These are phyloP conservation scores for Leccinum longicurvipes DNA, from an alignment of 768 basidiomycete species.

Conservation along the genomic window DNA sequence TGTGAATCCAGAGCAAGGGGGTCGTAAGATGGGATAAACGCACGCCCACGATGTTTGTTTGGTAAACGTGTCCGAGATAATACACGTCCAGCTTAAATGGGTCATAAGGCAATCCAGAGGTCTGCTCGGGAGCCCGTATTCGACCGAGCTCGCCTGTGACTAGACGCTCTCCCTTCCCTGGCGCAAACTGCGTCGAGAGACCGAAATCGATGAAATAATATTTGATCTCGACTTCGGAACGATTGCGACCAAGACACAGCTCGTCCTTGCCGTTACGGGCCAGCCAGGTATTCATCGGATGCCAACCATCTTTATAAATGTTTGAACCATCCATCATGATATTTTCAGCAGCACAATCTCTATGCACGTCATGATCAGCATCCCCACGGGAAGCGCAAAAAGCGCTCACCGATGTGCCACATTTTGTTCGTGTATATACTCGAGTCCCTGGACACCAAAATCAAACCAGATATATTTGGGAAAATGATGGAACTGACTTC, in stretches of 20 bases:
- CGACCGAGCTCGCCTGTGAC: slow-evolving; percentile 9
- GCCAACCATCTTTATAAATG: slow-evolving; percentile 28
- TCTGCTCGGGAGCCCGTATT: slow-evolving; percentile 22
- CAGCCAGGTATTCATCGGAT: slow-evolving; percentile 12
- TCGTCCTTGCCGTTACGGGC: slow-evolving; percentile 8
- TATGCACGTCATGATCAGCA: not conserved
- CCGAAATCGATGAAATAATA: slow-evolving; percentile 40
- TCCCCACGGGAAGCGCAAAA: too few relatives aligned
- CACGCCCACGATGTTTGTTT: slow-evolving; percentile 14
- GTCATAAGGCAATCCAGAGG: slow-evolving; percentile 19
- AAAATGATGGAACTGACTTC: slow-evolving; percentile 10
- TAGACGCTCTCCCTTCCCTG: not conserved
- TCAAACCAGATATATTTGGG: not conserved
- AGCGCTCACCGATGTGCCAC: slow-evolving; percentile 34
- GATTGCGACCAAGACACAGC: slow-evolving; percentile 17
- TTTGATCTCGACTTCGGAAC: slow-evolving; percentile 24
- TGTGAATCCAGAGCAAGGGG: not conserved
- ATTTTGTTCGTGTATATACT: slow-evolving; percentile 33
- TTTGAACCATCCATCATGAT: slow-evolving; percentile 27
- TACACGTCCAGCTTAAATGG: slow-evolving; percentile 31
- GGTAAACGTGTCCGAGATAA: slow-evolving; percentile 26
- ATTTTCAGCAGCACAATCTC: slow-evolving; percentile 27
- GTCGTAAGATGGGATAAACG: not conserved
- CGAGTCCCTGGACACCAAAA: slow-evolving; percentile 23
- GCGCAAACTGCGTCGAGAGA: slow-evolving; percentile 24